Base-by-base conservation (phyloP, 352 stramenopile species). In the Phytophthora citrophthora region DNA sequence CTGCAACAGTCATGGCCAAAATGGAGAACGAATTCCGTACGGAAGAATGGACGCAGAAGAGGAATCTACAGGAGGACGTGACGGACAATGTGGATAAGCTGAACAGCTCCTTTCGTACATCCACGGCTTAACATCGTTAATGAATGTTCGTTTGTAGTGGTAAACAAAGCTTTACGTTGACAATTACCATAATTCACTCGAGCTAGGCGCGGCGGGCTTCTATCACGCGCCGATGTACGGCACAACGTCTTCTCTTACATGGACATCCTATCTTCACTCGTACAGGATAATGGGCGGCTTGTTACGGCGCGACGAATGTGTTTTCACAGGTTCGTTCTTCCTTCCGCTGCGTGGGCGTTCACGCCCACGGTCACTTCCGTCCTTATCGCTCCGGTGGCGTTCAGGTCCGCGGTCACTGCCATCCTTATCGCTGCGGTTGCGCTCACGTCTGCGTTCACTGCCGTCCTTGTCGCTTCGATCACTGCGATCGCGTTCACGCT, bases 21-120 rank as follows among this genome's bases (percentile, higher is more conserved):
- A 27, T 76, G 32, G 74, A 83, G 63, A 72, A 72, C n/a, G 74
- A 77, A 47, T 80, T 80, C 64, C 74, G 74, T 40, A 80, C 70
- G 45, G 60, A 74, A 27, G 54, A 61, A 40, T 83, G 74, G 70
- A 45, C 76, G 54, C 61, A 41, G 4, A 48, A 67, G 41, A 16
- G 40, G n/a, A 16, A 55, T 10, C n/a, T 46, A 11, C 41, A 47
- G 24, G 41, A 47, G 20, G 41, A 34, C 11, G 29, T 2, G 29
- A 6, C 40, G 6, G 34, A 56, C 38, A 48, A 57, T 36, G 9
- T 56, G 5, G 55, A 64, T 12, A 64, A 64, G 29, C 16, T 57
- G 18, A 64, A 39, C 46, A 5, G 6, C n/a, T 47, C 41, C 11
- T 15, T 47, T 27, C 16, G 40, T 47, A 3, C 16, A 7, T 47